These are phyloP conservation scores for Myxozyma lipomycoides DNA, from an alignment of 805 yeast species.

Conservation along the genomic window DNA sequence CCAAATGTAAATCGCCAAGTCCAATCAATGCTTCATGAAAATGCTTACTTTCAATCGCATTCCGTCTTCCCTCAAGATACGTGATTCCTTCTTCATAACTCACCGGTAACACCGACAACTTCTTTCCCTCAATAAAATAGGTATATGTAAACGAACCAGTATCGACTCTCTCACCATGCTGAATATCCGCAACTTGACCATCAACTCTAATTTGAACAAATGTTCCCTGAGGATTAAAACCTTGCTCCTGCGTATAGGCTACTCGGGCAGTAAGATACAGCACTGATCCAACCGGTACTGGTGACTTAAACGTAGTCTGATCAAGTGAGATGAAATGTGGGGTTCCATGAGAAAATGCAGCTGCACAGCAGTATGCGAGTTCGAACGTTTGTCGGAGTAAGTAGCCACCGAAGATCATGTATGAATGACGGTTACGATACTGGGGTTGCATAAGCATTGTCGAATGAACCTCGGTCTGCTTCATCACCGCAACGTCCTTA, in stretches of 20 bases:
- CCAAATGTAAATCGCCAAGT: slow-evolving; percentile 1
- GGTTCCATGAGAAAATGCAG: slow-evolving; percentile 76
- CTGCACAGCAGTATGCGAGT: slow-evolving; percentile 88
- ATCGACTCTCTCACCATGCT: slow-evolving; percentile 56
- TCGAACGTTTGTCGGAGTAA: slow-evolving; percentile 89
- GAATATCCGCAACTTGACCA: slow-evolving; percentile 68
- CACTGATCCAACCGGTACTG: slow-evolving; percentile 94
- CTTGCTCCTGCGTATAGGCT: slow-evolving; percentile 56
- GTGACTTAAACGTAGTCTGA: slow-evolving; percentile 85
- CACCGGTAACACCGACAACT: slow-evolving; percentile 75
- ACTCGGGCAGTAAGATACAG: slow-evolving; percentile 76
- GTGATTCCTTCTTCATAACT: slow-evolving; percentile 90
- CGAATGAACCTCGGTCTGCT: slow-evolving; percentile 64
- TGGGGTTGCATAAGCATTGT: slow-evolving; percentile 95
- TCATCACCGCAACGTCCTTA: slow-evolving; percentile 42
- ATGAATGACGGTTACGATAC: slow-evolving; percentile 89
- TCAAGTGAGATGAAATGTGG: slow-evolving; percentile 89
- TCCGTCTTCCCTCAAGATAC: slow-evolving; percentile 83
- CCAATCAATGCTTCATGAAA: slow-evolving; percentile 18
- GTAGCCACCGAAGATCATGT: slow-evolving; percentile 94
- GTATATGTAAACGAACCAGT: slow-evolving; percentile 88
- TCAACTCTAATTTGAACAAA: slow-evolving; percentile 86
- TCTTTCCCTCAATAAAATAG: slow-evolving; percentile 57
- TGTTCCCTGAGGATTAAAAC: slow-evolving; percentile 50
- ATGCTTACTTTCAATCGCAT: slow-evolving; percentile 53